phyloP scores from a whole-genome alignment of 768 basidiomycete species.

The Wakefieldia striispora region DNA sequence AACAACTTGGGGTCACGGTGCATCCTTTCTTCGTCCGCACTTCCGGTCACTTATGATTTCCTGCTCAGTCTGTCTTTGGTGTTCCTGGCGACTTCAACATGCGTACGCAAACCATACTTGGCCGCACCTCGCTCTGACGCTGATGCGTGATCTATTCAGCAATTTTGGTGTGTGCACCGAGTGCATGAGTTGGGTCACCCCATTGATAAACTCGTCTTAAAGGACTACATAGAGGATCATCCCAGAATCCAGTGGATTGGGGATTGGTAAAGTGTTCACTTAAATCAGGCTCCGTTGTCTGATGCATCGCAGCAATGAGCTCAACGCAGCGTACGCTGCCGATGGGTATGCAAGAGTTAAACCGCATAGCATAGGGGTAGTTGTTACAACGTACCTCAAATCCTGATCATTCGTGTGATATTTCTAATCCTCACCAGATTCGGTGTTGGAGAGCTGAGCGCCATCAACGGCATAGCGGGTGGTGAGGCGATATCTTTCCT shows the following conservation, averaged over 20 bases:
- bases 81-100: slow-evolving; percentile 89
- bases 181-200: background rate
- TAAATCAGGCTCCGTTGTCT: background rate
- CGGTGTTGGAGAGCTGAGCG: slow-evolving; percentile 91
- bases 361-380: slow-evolving; percentile 63
- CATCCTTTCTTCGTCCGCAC: slow-evolving; percentile 6
- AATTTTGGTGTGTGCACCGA: slow-evolving; percentile 23
- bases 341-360: slow-evolving; percentile 93
- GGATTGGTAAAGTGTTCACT: slow-evolving; percentile 53
- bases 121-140: background rate
- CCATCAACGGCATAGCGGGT: slow-evolving; percentile 81
- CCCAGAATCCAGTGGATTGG: slow-evolving; percentile 82
- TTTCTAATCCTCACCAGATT: slow-evolving; percentile 46
- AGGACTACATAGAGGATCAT: slow-evolving; percentile 85
- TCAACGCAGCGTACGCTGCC: slow-evolving; percentile 88
- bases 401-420: background rate
- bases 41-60: background rate
- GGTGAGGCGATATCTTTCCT: slow-evolving; percentile 35
- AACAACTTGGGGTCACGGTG: slow-evolving; percentile 64
- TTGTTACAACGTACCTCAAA: slow-evolving; percentile 68
- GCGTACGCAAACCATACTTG: slow-evolving; percentile 30
- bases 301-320: slow-evolving; percentile 57
- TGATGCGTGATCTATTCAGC: slow-evolving; percentile 22
- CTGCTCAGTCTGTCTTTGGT: slow-evolving; percentile 69
- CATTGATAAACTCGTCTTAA: background rate